Conservation (phyloP, 768 basidiomycete species). For the Astraeus odoratus region DNA sequence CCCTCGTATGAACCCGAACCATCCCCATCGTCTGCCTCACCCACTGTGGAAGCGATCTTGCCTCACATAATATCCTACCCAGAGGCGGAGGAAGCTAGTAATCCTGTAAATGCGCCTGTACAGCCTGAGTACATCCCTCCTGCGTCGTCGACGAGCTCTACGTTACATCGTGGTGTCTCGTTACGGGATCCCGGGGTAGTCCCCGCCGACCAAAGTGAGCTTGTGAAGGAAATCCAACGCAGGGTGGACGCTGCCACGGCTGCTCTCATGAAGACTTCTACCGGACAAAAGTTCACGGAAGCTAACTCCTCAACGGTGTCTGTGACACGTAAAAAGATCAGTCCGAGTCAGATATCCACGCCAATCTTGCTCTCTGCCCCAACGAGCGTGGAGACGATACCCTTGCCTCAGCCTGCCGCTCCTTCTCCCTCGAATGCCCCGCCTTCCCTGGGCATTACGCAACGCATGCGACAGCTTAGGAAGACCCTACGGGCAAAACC, state of each 20-base stretch:
- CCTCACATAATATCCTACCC: constrained; percentile 16
- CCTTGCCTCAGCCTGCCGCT: constrained; percentile 37
- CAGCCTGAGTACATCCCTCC: constrained; percentile 3
- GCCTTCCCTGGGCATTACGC: constrained; percentile 49
- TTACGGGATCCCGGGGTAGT: constrained; percentile 34
- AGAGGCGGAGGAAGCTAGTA: constrained; percentile 8
- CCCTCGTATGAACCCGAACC: constrained; percentile 17
- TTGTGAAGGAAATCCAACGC: constrained; percentile 60
- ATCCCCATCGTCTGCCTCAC: constrained; percentile 26
- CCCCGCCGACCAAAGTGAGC: constrained; percentile 45
- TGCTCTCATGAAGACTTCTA: constrained; percentile 45
- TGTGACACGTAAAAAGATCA: constrained; percentile 48
- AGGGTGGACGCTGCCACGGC: constrained; percentile 62
- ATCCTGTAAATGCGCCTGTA: not conserved
- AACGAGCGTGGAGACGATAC: constrained; percentile 60
- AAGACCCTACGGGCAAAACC: constrained; percentile 57
- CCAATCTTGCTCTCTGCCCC: constrained; percentile 63
- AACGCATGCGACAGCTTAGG: constrained; percentile 65
- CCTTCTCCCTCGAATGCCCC: constrained; percentile 30
- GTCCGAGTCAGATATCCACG: constrained; percentile 56
- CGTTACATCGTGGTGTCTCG: constrained; percentile 25
- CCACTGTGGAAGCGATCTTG: constrained; percentile 29
- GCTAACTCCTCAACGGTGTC: constrained; percentile 37
- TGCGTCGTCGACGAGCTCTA: constrained; percentile 12
- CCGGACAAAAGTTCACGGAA: constrained; percentile 36